phyloP scores from a whole-genome alignment of 2,329 filamentous ascomycete genomes.

The Alternaria metachromatica region DNA sequence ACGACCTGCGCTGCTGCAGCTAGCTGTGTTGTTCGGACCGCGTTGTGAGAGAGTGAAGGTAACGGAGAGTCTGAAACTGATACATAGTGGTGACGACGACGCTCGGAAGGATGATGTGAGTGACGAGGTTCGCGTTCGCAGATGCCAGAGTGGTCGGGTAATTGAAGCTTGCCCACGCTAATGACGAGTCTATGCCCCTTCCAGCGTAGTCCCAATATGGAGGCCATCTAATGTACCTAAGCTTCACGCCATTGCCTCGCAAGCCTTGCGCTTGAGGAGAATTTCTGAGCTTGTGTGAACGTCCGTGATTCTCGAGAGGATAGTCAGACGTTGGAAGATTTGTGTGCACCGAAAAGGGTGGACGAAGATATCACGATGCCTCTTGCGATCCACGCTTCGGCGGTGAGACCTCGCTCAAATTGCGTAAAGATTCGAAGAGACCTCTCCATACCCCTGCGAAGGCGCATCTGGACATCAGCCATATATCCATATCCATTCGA shows the following conservation, averaged over 20 bases:
- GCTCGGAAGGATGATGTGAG: conserved; percentile 8
- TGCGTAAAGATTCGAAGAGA: background rate
- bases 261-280: conserved; percentile 18
- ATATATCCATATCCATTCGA: conserved; percentile 1
- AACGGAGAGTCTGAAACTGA: background rate
- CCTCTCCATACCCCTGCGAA: background rate
- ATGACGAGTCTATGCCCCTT: conserved; percentile 4
- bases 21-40: background rate
- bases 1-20: background rate
- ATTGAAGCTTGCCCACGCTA: conserved; percentile 14
- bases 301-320: background rate
- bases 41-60: background rate
- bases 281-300: conserved; percentile 23
- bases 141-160: conserved; percentile 21
- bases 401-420: background rate
- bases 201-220: conserved; percentile 4
- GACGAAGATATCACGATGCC: background rate
- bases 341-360: too few species aligned
- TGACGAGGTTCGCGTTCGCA: conserved; percentile 12
- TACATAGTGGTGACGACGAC: background rate
- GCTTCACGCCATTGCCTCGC: conserved; percentile 14
- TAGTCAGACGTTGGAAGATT: background rate
- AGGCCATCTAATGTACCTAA: conserved; percentile 15
- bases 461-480: background rate
- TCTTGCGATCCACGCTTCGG: background rate